These are phyloP conservation scores for Krasilnikovozyma curviuscula DNA, from an alignment of 768 basidiomycete species.

Conservation along the genomic window DNA sequence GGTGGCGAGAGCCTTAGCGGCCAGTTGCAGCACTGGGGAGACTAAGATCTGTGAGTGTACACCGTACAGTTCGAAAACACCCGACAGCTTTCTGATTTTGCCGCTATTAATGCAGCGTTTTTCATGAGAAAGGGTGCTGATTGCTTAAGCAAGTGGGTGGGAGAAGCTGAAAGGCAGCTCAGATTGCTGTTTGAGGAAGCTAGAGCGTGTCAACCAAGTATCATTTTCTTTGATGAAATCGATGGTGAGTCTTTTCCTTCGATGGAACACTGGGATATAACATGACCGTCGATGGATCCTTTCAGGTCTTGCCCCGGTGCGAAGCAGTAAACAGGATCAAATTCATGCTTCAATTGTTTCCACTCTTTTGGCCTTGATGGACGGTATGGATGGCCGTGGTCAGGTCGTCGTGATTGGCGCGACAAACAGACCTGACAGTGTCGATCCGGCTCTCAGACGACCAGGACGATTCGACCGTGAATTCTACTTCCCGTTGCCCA, in stretches of 20 bases:
- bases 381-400: slow-evolving; percentile 92
- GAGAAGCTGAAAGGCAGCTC: slow-evolving; percentile 90
- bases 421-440: slow-evolving; percentile 91
- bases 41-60: slow-evolving; percentile 57
- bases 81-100: neutral
- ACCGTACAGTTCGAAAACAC: neutral
- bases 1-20: slow-evolving; percentile 78
- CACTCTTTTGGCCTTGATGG: slow-evolving; percentile 89
- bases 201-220: slow-evolving; percentile 71
- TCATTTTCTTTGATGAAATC: slow-evolving; percentile 99
- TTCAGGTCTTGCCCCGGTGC: slow-evolving; percentile 64
- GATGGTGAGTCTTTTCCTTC: slow-evolving; percentile 38
- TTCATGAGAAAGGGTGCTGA: slow-evolving; percentile 99
- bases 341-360: slow-evolving; percentile 96
- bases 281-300: neutral
- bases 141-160: slow-evolving; percentile 95
- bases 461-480: slow-evolving; percentile 94
- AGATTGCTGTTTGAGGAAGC: slow-evolving; percentile 93
- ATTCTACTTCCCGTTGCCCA: slow-evolving; percentile 89
- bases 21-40: slow-evolving; percentile 70
- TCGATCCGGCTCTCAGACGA: slow-evolving; percentile 81
- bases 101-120: slow-evolving; percentile 42
- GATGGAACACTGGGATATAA: neutral
- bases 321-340: slow-evolving; percentile 96
- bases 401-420: slow-evolving; percentile 97